Evolutionary conservation across 805 yeast species (phyloP).

Genomic region (Nakazawaea holstii): DNA sequence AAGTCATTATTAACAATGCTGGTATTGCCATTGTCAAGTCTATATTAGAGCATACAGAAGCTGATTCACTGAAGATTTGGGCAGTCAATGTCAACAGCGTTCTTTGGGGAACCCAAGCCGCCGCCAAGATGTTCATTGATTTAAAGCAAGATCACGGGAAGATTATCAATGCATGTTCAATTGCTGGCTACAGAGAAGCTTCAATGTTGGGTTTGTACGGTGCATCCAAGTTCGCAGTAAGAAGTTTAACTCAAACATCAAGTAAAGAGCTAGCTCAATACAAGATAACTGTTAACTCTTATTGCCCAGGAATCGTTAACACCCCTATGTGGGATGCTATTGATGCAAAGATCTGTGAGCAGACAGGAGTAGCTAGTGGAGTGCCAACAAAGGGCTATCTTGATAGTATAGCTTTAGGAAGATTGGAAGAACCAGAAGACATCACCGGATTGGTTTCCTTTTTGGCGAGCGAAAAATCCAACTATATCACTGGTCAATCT

Average conservation of each 20-base stretch:
- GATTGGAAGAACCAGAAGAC: slow-evolving; percentile 31
- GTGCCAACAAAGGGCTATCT: slow-evolving; percentile 20
- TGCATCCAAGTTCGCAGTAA: slow-evolving; percentile 32
- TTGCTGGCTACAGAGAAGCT: slow-evolving; percentile 27
- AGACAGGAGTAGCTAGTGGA: slow-evolving; percentile 22
- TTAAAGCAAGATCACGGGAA: slow-evolving; percentile 26
- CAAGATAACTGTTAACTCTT: slow-evolving; percentile 31
- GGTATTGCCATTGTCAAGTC: slow-evolving; percentile 26
- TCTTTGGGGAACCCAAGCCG: slow-evolving; percentile 29
- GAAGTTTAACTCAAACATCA: slow-evolving; percentile 28
- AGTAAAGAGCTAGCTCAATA: slow-evolving; percentile 31
- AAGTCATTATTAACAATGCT: slow-evolving; percentile 32
- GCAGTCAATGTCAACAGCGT: slow-evolving; percentile 27
- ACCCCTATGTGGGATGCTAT: slow-evolving; percentile 31
- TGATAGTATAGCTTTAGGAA: slow-evolving; percentile 26
- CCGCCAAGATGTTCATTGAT: slow-evolving; percentile 22
- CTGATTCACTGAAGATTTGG: slow-evolving; percentile 19
- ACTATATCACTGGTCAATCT: slow-evolving; percentile 34
- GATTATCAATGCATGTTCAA: slow-evolving; percentile 32
- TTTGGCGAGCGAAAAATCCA: slow-evolving; percentile 31
- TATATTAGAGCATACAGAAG: slow-evolving; percentile 22
- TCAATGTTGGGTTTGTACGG: slow-evolving; percentile 27
- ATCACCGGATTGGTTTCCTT: slow-evolving; percentile 29
- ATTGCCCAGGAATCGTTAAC: slow-evolving; percentile 35
- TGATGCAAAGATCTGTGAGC: slow-evolving; percentile 20